Evolutionary conservation across 352 stramenopile genomes (phyloP), one percentile per base, ranked within the genome.

Genomic region (Plasmopara halstedii): DNA sequence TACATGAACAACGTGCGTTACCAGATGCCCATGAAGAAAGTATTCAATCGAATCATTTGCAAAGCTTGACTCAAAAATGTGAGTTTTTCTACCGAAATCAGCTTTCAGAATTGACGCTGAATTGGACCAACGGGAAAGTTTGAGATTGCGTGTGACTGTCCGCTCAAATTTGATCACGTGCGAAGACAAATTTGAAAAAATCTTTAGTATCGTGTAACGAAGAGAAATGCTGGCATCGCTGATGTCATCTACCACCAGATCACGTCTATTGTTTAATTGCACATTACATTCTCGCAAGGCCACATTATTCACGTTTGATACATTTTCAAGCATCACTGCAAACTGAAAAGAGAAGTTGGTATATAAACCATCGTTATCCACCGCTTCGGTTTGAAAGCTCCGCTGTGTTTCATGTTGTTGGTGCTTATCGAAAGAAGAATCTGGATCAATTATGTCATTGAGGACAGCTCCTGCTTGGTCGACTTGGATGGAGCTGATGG

Each of bases 1-100:
- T 29, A n/a, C 8, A 20, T 20, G 2, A 5, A 31, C 13, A 31
- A 4, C 15, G 42, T 23, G 15, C 52, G 27, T 70, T 29, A 79
- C 67, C 58, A 79, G n/a, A 22, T 58, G 49, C 4, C 39, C 50
- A 27, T 19, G 44, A n/a, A 42, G 51, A 29, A 68, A 69, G 21
- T 51, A 55, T 8, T 50, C 22, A 9, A 9, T 54, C 1, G 39
- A 18, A 40, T 73, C 52, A 9, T 46, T 26, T 7, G 51, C 31
- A 41, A 64, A 45, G 8, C 38, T 39, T 2, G 66, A 41, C 15
- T 67, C 40, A 31, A 75, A 73, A 8, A 71, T 29, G 15, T 67
- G 61, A 11, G 59, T 46, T 23, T 60, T 46, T 18, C 53, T 42
- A 11, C 39, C 46, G 7, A 58, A 59, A 20, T 62, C 45, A 38